These are phyloP conservation scores for Corymbia maculata DNA, from an alignment of 345 rosid genomes.

Conservation along the genomic window DNA sequence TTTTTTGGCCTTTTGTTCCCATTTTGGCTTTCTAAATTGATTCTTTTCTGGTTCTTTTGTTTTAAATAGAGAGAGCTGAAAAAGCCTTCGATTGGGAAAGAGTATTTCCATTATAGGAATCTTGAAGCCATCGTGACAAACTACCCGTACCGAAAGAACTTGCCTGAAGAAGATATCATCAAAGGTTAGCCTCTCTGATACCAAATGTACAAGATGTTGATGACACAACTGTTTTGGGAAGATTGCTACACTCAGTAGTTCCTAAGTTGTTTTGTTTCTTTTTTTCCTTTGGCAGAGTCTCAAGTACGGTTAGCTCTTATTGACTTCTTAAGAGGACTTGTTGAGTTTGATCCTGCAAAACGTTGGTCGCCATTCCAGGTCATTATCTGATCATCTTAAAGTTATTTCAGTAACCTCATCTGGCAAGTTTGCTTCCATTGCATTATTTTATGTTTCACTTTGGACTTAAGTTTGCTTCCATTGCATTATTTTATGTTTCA, in stretches of 20 bases:
- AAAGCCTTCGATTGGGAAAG: constrained; percentile 81
- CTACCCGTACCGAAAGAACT: constrained; percentile 81
- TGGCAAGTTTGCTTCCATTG: background rate
- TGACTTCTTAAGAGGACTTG: constrained; percentile 97
- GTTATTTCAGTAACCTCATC: background rate
- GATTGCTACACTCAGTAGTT: background rate
- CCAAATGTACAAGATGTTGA: background rate
- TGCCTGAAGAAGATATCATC: constrained; percentile 61
- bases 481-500: background rate
- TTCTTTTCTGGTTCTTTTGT: constrained; percentile 1
- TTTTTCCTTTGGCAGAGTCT: constrained; percentile 40
- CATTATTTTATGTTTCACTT: background rate
- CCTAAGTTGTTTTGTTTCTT: background rate
- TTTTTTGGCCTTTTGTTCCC: background rate
- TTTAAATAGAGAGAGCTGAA: constrained; percentile 75
- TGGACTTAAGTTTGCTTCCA: background rate
- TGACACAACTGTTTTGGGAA: background rate
- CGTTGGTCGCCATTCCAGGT: constrained; percentile 99
- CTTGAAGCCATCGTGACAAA: constrained; percentile 83
- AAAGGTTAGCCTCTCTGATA: constrained; percentile 52
- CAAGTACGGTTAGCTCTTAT: constrained; percentile 82
- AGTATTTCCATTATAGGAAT: constrained; percentile 85
- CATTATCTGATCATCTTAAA: background rate
- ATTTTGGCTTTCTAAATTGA: background rate
- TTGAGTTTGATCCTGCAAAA: constrained; percentile 97